A percentile compares a stretch with the other conserved stretches of the same genome.
Evolutionary conservation across 768 basidiomycete genomes (phyloP).

Genomic region (Rhodosporidiobolus odoratus): DNA sequence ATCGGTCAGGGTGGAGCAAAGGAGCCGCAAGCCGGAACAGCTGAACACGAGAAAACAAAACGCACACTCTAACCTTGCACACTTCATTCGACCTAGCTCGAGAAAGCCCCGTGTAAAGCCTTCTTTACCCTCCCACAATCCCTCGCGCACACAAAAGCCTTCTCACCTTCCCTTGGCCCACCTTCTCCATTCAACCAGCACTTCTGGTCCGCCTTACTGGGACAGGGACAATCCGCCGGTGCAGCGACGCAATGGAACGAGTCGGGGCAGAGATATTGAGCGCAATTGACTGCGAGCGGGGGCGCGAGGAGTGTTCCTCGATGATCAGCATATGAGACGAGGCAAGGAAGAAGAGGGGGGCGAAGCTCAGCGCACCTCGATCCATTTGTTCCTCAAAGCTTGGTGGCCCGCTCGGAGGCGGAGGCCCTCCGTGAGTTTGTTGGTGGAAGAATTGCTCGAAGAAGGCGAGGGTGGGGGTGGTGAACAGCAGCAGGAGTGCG

Average conservation of each 20-base stretch:
- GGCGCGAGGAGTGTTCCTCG: background rate
- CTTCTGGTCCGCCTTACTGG: background rate
- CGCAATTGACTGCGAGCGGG: constrained; percentile 4
- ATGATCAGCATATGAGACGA: background rate
- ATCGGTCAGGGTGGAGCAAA: no score
- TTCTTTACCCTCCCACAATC: constrained; percentile 11
- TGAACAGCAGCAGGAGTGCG: background rate
- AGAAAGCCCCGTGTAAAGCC: background rate
- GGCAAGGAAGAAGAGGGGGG: background rate
- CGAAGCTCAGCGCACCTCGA: background rate
- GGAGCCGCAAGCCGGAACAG: no score
- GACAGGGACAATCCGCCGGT: constrained; percentile 23
- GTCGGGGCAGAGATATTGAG: constrained; percentile 12
- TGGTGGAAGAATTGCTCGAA: constrained; percentile 34
- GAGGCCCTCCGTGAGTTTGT: background rate
- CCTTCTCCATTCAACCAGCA: background rate
- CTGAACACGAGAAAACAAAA: no score
- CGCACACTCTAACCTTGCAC: no score
- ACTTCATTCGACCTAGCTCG: no score
- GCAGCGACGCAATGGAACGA: constrained; percentile 1
- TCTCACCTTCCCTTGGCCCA: background rate
- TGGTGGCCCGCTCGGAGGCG: background rate
- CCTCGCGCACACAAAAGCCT: constrained; percentile 24
- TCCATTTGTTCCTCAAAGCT: constrained; percentile 2
- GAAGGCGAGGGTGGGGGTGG: constrained; percentile 8